These are phyloP conservation scores for Starmera amethionina DNA, from an alignment of 805 yeast species.

Conservation along the genomic window DNA sequence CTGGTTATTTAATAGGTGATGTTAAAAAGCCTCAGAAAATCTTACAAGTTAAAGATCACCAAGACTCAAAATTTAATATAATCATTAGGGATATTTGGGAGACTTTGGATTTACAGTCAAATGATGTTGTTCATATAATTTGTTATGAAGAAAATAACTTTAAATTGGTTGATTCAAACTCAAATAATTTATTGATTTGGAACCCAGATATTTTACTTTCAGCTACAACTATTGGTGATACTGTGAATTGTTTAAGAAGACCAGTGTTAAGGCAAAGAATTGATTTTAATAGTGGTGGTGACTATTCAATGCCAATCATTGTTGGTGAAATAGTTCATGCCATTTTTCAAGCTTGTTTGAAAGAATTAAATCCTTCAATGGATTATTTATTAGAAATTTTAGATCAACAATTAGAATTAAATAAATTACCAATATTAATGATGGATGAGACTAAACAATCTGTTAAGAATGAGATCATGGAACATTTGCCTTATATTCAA, in stretches of 20 bases:
- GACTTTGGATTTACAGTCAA: constrained; percentile 33
- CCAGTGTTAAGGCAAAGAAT: constrained; percentile 52
- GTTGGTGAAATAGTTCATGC: constrained; percentile 81
- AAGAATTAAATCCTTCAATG: constrained; percentile 21
- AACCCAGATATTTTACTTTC: constrained; percentile 78
- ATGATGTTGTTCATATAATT: constrained; percentile 56
- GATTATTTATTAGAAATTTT: constrained; percentile 21
- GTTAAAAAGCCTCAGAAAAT: constrained; percentile 21
- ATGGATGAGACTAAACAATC: constrained; percentile 40
- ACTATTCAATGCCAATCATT: constrained; percentile 50
- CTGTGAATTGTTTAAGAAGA: constrained; percentile 63
- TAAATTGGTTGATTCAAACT: constrained; percentile 39
- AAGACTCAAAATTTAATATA: constrained; percentile 26
- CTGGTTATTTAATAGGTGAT: too few species aligned
- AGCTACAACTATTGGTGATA: constrained; percentile 74
- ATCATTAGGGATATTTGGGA: constrained; percentile 57
- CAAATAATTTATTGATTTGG: constrained; percentile 58
- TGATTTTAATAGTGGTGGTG: constrained; percentile 43
- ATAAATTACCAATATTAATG: constrained; percentile 42
- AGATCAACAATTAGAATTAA: constrained; percentile 31
- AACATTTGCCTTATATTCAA: constrained; percentile 42
- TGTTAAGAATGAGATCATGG: constrained; percentile 31
- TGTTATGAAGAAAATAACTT: constrained; percentile 21
- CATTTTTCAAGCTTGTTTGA: constrained; percentile 45
- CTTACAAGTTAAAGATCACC: constrained; percentile 37